Evolutionary conservation across 2,329 filamentous ascomycete species (phyloP), one percentile per base, ranked within the genome.

Genomic region (Chrysosphaeria jannelii): DNA sequence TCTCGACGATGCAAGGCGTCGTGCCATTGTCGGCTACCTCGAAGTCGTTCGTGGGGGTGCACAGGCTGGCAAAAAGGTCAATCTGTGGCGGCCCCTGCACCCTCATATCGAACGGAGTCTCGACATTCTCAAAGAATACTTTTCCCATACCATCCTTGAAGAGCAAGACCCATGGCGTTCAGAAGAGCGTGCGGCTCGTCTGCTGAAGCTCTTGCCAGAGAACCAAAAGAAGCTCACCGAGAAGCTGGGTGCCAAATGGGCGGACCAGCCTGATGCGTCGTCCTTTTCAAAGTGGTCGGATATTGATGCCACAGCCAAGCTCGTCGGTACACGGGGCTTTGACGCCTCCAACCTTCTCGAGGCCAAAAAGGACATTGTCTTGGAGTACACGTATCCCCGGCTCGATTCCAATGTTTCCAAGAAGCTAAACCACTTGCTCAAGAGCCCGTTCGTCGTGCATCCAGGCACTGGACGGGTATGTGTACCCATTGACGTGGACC

Each of bases 361-460:
- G 36, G 76, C 78, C 12, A 93, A 91, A 46, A 78, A 91, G 42
- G 85, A 93, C 39, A 72, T 97, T 30, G 67, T 93, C 4, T 60
- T 97, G 14, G 85, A 97, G 46, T 93, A 97, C 47, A 91, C 85
- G 5, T 97, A 97, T 44, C 85, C 85, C 3, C 69, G 85, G 19
- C 70, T 97, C 25, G 85, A 97, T 51, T 79, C 85, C 30, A 78
- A 90, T 44, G 85, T 97, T 40, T 85, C 72, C 39, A 93, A 93
- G 53, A 90, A 91, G 42, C 62, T 89, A 27, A 93, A 91, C 48
- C 85, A 97, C 56, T 62, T 97, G 55, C 65, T 97, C 35, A 97
- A 97, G 43, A 79, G 69, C 30, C 85, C 85, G 1, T 97, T 97
- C 38, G 81, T 91, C 29, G 68, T 97, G 18, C 85, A 97, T 41